Percentiles rank a stretch among this genome's conserved stretches.
Evolutionary conservation across 164 flowering plant genomes (phyloP).

Genomic region (Magnolia changhungtana): DNA sequence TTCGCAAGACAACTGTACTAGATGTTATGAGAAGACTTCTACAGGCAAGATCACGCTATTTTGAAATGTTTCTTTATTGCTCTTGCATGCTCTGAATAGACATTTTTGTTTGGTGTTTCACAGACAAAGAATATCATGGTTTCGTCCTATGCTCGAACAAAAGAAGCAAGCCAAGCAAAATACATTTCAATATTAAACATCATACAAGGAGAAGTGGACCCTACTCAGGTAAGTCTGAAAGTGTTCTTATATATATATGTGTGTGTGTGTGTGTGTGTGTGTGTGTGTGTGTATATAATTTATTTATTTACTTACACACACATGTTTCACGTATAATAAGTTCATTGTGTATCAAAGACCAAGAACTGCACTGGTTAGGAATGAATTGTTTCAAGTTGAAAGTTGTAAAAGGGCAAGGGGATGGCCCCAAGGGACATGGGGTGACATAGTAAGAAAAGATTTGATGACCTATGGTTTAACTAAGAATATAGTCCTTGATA

Average conservation of each 20-base stretch:
- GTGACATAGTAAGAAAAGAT: too few species aligned
- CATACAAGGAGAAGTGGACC: slow-evolving; percentile 99
- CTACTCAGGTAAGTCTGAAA: slow-evolving; percentile 71
- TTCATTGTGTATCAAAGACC: not conserved
- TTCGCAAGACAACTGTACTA: slow-evolving; percentile 96
- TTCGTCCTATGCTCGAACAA: slow-evolving; percentile 94
- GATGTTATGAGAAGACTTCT: slow-evolving; percentile 99
- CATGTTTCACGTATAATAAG: too few species aligned
- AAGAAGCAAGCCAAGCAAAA: slow-evolving; percentile 98
- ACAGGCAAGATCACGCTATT: slow-evolving; percentile 58
- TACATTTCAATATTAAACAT: slow-evolving; percentile 97
- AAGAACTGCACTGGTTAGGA: not conserved
- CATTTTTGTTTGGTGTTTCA: slow-evolving; percentile 28
- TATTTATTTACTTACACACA: too few species aligned
- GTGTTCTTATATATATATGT: not conserved
- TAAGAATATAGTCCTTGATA: too few species aligned
- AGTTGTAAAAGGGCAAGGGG: not conserved
- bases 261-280: too few species aligned
- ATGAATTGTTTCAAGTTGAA: not conserved
- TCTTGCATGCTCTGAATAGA: slow-evolving; percentile 3
- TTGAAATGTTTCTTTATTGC: not conserved
- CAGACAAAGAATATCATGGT: slow-evolving; percentile 99
- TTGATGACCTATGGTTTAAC: too few species aligned
- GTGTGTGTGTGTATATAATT: too few species aligned
- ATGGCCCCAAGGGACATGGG: too few species aligned